Conservation (phyloP, 2,329 filamentous ascomycete genomes). For the Aspergillus glaucus region DNA sequence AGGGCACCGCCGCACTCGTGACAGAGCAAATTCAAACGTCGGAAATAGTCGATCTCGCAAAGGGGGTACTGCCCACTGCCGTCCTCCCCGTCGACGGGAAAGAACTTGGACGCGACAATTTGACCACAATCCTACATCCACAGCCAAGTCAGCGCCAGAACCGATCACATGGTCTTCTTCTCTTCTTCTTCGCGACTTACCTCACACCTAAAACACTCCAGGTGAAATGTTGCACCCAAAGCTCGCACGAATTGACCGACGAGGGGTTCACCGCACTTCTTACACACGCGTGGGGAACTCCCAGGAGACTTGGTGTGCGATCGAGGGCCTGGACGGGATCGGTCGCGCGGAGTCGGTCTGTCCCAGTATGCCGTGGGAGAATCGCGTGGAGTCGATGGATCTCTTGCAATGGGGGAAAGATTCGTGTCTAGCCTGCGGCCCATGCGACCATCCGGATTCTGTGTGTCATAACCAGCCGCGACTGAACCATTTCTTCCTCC, state of each 20-base stretch:
- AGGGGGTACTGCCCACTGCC: constrained; percentile 81
- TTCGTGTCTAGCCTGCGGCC: constrained; percentile 26
- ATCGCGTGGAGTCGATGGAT: constrained; percentile 21
- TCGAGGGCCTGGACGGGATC: constrained; percentile 31
- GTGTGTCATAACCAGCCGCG: constrained; percentile 19
- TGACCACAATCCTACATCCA: constrained; percentile 77
- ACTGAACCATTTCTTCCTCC: constrained; percentile 17
- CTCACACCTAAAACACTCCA: constrained; percentile 96
- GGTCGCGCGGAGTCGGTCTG: constrained; percentile 28
- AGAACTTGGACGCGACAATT: constrained; percentile 98
- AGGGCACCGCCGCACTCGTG: constrained; percentile 87
- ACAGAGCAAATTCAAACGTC: constrained; percentile 82
- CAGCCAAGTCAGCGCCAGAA: constrained; percentile 13
- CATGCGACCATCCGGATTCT: constrained; percentile 24
- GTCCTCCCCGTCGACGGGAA: constrained; percentile 87
- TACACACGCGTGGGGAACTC: constrained; percentile 53
- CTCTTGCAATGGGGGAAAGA: constrained; percentile 12
- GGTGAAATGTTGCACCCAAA: constrained; percentile 85
- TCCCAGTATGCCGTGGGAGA: constrained; percentile 25
- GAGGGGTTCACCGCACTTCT: constrained; percentile 80
- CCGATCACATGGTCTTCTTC: neutral
- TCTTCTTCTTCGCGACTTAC: constrained; percentile 51
- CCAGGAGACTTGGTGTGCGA: constrained; percentile 31
- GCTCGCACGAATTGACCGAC: constrained; percentile 96
- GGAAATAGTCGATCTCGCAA: constrained; percentile 97